phyloP scores from a whole-genome alignment of 2,329 filamentous ascomycete species.

The Ophiostoma ips region DNA sequence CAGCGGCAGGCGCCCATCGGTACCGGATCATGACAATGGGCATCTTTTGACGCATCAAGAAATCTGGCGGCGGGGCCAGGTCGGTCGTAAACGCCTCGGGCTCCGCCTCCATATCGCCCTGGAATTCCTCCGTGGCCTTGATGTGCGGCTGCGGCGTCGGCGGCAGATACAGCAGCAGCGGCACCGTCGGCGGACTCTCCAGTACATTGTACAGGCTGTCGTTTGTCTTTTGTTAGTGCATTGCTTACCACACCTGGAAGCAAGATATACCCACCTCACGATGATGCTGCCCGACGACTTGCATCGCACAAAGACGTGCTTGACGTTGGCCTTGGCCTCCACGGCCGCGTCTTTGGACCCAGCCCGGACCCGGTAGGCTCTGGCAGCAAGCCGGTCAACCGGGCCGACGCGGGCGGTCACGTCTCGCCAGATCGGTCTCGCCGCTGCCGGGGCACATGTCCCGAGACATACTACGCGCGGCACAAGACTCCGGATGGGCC shows the following conservation, averaged over 20 bases:
- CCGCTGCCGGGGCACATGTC: too few species aligned
- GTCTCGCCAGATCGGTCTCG: too few species aligned
- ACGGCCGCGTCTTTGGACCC: neutral
- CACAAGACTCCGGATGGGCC: too few species aligned
- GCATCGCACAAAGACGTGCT: conserved; percentile 32
- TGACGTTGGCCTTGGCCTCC: conserved; percentile 13
- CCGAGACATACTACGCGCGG: too few species aligned
- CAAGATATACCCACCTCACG: conserved; percentile 30
- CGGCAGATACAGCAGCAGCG: conserved; percentile 43
- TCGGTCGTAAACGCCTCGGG: conserved; percentile 5
- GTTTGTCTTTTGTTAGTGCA: neutral
- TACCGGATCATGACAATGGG: conserved; percentile 45
- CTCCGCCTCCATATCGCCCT: neutral
- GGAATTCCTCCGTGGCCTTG: conserved; percentile 5
- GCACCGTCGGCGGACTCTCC: conserved; percentile 23
- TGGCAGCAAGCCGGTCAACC: too few species aligned
- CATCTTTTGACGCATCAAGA: conserved; percentile 25
- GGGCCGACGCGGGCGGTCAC: too few species aligned
- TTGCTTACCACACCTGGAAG: too few species aligned
- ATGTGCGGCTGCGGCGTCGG: conserved; percentile 24
- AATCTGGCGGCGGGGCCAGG: conserved; percentile 22
- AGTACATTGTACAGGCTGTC: conserved; percentile 37
- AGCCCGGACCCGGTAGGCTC: neutral
- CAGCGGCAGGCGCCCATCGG: conserved; percentile 32
- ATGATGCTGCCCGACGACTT: conserved; percentile 35